Evolutionary conservation across 768 basidiomycete genomes (phyloP).

Genomic region (Butyriboletus loyo): DNA sequence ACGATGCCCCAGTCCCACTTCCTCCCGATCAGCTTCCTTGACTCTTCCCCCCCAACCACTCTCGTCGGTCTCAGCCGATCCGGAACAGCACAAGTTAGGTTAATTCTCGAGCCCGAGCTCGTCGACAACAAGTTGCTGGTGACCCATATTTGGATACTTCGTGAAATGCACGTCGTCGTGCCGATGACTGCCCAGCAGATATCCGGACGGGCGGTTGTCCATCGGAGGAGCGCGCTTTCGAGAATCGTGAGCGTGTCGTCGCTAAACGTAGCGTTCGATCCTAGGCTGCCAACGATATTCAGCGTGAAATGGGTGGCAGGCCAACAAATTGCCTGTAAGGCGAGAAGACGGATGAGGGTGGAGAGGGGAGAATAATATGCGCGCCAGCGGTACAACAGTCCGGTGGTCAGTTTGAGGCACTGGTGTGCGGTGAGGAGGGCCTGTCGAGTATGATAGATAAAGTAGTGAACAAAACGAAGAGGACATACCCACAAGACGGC

Average conservation of each 20-base stretch:
- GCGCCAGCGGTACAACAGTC: constrained; percentile 86
- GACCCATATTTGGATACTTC: constrained; percentile 92
- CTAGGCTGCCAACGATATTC: constrained; percentile 53
- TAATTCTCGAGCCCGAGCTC: constrained; percentile 3
- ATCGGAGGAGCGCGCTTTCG: constrained; percentile 30
- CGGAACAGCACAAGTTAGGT: constrained; percentile 2
- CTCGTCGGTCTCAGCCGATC: constrained; percentile 25
- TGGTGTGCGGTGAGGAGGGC: constrained; percentile 85
- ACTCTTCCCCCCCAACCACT: constrained; percentile 13
- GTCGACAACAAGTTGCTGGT: constrained; percentile 70
- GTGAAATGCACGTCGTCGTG: constrained; percentile 79
- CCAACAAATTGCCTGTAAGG: constrained; percentile 96
- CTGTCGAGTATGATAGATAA: constrained; percentile 35
- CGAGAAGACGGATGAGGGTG: constrained; percentile 87
- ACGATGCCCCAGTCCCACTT: constrained; percentile 84
- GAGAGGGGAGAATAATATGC: constrained; percentile 86
- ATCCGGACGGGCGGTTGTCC: constrained; percentile 67
- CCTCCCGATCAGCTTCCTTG: constrained; percentile 42
- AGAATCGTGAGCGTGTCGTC: constrained; percentile 13
- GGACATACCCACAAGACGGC: constrained; percentile 67
- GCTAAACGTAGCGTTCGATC: constrained; percentile 11
- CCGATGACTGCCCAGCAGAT: constrained; percentile 88
- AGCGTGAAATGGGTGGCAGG: constrained; percentile 87
- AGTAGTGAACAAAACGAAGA: not conserved
- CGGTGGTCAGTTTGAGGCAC: constrained; percentile 83